Evolutionary conservation across 768 basidiomycete genomes (phyloP).

Genomic region (Agaricus sinodeliciosus): DNA sequence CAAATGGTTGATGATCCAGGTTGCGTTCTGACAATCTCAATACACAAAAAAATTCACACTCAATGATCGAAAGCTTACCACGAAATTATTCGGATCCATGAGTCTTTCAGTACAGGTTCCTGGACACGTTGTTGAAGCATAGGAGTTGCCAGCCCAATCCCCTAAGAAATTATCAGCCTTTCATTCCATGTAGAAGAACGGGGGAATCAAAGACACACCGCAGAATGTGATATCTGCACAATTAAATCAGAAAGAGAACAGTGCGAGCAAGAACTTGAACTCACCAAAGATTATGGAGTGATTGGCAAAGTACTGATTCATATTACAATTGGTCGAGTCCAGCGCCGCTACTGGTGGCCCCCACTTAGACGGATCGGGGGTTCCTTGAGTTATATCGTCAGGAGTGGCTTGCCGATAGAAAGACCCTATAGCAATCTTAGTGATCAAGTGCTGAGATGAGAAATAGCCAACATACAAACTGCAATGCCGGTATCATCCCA

Average conservation of each 20-base stretch:
- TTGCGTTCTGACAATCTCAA: slow-evolving; percentile 52
- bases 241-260: slow-evolving; percentile 1
- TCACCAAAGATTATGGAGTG: slow-evolving; percentile 73
- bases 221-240: slow-evolving; percentile 76
- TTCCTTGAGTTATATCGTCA: slow-evolving; percentile 51
- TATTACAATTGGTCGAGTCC: slow-evolving; percentile 44
- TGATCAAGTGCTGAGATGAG: background rate
- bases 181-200: background rate
- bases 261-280: slow-evolving; percentile 22
- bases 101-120: slow-evolving; percentile 62
- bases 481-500: slow-evolving; percentile 79
- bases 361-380: slow-evolving; percentile 64
- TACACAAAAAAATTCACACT: background rate
- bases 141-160: slow-evolving; percentile 83
- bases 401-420: slow-evolving; percentile 79
- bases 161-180: slow-evolving; percentile 28
- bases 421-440: slow-evolving; percentile 45
- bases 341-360: slow-evolving; percentile 60
- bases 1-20: slow-evolving; percentile 74
- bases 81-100: slow-evolving; percentile 67
- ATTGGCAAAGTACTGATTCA: slow-evolving; percentile 23
- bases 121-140: slow-evolving; percentile 66
- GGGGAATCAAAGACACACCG: slow-evolving; percentile 32
- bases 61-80: slow-evolving; percentile 33
- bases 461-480: slow-evolving; percentile 48